These are phyloP conservation scores for Candida railenensis DNA, from an alignment of 805 yeast genomes.

Conservation along the genomic window DNA sequence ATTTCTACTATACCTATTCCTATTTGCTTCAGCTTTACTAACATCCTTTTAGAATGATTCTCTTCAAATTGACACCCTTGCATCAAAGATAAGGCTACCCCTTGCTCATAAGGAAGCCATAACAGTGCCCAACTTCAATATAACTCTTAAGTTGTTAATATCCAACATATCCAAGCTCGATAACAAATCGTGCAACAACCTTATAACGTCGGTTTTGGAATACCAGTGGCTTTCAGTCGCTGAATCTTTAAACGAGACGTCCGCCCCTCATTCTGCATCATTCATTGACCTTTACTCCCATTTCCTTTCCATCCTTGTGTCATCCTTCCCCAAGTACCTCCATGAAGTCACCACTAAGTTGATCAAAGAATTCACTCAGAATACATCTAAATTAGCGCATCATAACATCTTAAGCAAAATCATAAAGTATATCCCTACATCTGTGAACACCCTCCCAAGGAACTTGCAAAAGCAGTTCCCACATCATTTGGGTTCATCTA, in stretches of 20 bases:
- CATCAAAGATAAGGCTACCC: conserved; percentile 59
- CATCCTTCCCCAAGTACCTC: conserved; percentile 89
- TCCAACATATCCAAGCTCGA: conserved; percentile 70
- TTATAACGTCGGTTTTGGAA: conserved; percentile 62
- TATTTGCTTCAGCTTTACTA: not conserved
- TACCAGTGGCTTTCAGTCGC: conserved; percentile 57
- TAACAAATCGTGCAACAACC: conserved; percentile 46
- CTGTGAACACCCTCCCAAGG: conserved; percentile 61
- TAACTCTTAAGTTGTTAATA: conserved; percentile 57
- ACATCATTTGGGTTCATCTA: conserved; percentile 62
- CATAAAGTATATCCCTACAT: conserved; percentile 76
- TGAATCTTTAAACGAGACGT: conserved; percentile 10
- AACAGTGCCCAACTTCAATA: conserved; percentile 48
- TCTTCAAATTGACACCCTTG: conserved; percentile 55
- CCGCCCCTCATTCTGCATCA: not conserved
- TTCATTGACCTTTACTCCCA: conserved; percentile 60
- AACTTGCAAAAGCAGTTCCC: conserved; percentile 68
- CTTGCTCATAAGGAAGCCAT: conserved; percentile 52
- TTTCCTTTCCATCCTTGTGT: conserved; percentile 74
- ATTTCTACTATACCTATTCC: not conserved
- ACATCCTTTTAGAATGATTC: conserved; percentile 41
- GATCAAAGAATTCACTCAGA: conserved; percentile 54
- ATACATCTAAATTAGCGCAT: conserved; percentile 25
- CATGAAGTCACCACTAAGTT: conserved; percentile 72
- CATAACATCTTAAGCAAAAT: conserved; percentile 68